phyloP scores from a whole-genome alignment of 805 yeast genomes.

The Pichia insulana region DNA sequence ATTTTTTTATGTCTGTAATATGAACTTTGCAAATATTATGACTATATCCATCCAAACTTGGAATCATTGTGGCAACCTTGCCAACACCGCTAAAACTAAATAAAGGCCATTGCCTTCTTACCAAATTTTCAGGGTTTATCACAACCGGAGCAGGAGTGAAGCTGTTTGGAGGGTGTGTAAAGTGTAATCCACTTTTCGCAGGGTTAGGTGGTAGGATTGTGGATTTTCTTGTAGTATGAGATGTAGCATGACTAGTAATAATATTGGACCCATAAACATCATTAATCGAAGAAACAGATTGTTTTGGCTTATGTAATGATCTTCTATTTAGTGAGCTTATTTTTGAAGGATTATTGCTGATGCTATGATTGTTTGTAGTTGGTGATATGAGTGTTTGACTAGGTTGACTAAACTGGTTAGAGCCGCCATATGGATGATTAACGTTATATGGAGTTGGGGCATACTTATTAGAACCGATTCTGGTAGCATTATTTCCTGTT shows the following conservation, averaged over 20 bases:
- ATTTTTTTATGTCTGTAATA: constrained; percentile 27
- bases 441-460: too few species aligned
- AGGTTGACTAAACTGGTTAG: constrained; percentile 1
- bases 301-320: constrained; percentile 1
- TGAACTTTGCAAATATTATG: constrained; percentile 28
- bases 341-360: neutral
- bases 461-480: neutral
- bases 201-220: constrained; percentile 10
- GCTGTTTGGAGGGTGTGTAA: constrained; percentile 7
- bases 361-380: neutral
- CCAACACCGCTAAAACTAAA: constrained; percentile 54
- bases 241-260: constrained; percentile 9
- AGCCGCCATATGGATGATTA: neutral
- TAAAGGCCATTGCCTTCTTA: constrained; percentile 63
- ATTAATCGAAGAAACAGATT: constrained; percentile 12
- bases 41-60: constrained; percentile 32
- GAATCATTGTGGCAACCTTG: constrained; percentile 37
- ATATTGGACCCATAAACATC: constrained; percentile 14
- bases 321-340: neutral
- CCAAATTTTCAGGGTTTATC: constrained; percentile 46
- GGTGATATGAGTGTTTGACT: neutral
- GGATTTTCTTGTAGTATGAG: constrained; percentile 6
- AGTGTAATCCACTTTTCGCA: constrained; percentile 3
- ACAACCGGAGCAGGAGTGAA: constrained; percentile 30
- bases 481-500: neutral